These are phyloP conservation scores for Rosa chinensis DNA, from an alignment of 306 rosid genomes.

Conservation along the genomic window DNA sequence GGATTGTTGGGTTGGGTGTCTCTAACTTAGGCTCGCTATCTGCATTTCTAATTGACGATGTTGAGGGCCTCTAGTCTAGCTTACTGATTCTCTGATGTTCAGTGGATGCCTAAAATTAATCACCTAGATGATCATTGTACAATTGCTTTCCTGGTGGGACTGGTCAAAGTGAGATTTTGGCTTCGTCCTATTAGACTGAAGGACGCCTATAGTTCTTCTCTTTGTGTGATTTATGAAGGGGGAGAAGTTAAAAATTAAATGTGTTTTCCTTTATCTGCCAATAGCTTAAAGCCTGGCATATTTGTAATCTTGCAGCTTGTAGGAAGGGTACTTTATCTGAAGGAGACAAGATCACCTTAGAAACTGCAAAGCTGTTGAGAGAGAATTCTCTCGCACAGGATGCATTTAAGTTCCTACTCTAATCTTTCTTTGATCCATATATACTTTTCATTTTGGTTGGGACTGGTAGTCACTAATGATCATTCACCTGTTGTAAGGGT, in stretches of 20 bases:
- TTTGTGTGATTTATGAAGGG: neutral
- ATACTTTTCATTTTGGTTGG: neutral
- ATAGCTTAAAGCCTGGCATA: neutral
- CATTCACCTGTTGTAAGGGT: constrained; percentile 23
- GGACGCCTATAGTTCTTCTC: neutral
- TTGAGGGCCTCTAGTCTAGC: too few species aligned
- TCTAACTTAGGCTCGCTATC: too few species aligned
- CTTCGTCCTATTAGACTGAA: neutral
- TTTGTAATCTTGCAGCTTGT: constrained; percentile 72
- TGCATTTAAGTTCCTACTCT: constrained; percentile 67
- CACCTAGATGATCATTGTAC: too few species aligned
- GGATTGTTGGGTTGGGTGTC: too few species aligned
- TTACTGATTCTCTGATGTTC: too few species aligned
- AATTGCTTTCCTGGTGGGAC: too few species aligned
- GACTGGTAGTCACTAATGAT: neutral
- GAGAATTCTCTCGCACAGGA: constrained; percentile 99
- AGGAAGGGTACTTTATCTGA: constrained; percentile 99
- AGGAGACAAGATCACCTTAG: constrained; percentile 45
- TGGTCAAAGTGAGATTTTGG: neutral
- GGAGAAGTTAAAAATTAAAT: neutral
- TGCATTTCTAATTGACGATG: too few species aligned
- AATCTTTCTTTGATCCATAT: neutral
- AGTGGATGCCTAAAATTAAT: too few species aligned
- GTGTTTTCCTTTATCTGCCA: neutral
- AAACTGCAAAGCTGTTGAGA: constrained; percentile 50